phyloP scores from a whole-genome alignment of 192 early-diverging fungal species.

The Umbelopsis sp. region DNA sequence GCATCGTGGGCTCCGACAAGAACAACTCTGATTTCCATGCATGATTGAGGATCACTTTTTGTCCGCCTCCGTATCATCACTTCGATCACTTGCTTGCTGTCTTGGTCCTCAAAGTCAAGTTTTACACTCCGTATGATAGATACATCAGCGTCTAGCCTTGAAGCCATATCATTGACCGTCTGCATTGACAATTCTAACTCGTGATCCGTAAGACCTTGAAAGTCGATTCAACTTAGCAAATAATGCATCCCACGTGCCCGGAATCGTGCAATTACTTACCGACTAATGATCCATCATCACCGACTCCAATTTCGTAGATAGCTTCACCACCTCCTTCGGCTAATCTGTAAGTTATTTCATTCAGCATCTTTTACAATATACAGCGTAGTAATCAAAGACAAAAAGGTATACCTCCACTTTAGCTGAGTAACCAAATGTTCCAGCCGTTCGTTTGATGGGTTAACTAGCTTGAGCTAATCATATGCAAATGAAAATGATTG shows the following conservation, averaged over 20 bases:
- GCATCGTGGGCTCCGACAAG: conserved; percentile 81
- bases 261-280: conserved; percentile 31
- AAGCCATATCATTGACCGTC: conserved; percentile 68
- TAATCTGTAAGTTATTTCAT: conserved; percentile 39
- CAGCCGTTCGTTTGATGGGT: conserved; percentile 65
- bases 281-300: conserved; percentile 80
- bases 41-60: conserved; percentile 57
- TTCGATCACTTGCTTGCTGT: conserved; percentile 65
- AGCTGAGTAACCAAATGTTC: conserved; percentile 91
- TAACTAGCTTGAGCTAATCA: conserved; percentile 70
- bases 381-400: not conserved
- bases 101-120: conserved; percentile 22
- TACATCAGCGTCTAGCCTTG: conserved; percentile 64
- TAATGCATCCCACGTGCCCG: not conserved
- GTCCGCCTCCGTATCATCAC: conserved; percentile 65
- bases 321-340: conserved; percentile 87
- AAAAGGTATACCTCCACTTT: conserved; percentile 69
- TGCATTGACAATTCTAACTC: conserved; percentile 65
- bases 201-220: conserved; percentile 45
- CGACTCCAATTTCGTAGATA: conserved; percentile 88
- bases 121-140: conserved; percentile 57
- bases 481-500: not conserved
- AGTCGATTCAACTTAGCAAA: not conserved
- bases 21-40: conserved; percentile 80
- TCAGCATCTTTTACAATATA: not conserved